These are phyloP conservation scores for Blepharisma undulans DNA, from an alignment of 169 alveolate genomes.

Conservation along the genomic window DNA sequence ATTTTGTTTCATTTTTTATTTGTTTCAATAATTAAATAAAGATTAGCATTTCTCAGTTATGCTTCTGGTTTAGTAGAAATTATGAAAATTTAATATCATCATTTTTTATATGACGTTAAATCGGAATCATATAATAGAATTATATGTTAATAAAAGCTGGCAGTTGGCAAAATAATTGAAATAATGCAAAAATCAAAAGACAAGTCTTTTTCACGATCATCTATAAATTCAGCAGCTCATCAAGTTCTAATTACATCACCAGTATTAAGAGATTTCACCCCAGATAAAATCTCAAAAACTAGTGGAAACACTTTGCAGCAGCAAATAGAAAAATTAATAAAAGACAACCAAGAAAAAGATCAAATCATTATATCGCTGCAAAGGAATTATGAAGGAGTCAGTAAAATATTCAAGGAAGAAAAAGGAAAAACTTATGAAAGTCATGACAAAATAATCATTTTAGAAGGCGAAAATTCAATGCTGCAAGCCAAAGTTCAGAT, in stretches of 20 bases:
- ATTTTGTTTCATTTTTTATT: background rate
- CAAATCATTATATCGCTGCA: background rate
- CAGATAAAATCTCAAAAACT: too few species aligned
- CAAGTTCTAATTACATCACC: background rate
- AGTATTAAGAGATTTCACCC: background rate
- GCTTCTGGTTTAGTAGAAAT: too few species aligned
- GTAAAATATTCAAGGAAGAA: background rate
- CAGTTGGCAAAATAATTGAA: background rate
- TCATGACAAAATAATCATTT: background rate
- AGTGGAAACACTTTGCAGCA: too few species aligned
- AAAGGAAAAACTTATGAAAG: background rate
- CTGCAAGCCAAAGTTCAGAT: background rate
- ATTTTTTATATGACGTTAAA: background rate
- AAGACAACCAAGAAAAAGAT: conserved; percentile 9
- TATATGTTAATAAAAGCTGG: background rate
- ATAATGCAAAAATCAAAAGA: conserved; percentile 14
- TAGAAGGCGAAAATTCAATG: background rate
- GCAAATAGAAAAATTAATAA: background rate
- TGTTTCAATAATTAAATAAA: background rate
- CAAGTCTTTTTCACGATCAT: background rate
- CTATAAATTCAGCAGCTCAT: background rate
- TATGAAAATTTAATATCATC: background rate
- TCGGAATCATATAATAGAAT: background rate
- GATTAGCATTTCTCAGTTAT: background rate
- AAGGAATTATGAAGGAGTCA: conserved; percentile 22